Evolutionary conservation across 306 rosid genomes (phyloP), one percentile per base, ranked within the genome.

Genomic region (Corylus americana): DNA sequence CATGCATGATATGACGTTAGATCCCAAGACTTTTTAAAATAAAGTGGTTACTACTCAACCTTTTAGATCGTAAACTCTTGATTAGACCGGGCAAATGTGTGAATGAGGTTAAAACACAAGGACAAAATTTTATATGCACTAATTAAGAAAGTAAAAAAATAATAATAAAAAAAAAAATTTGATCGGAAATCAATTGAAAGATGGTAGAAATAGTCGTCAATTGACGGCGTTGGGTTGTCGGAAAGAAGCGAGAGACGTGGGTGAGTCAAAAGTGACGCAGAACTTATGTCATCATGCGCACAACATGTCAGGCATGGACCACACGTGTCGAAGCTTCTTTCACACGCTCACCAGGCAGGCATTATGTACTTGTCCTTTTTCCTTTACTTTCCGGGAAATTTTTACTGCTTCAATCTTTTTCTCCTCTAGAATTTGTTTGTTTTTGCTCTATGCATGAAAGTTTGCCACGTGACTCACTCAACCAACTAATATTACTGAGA

Each of bases 241-340:
- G 75, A 73, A 74, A 58, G 79, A 58, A 45, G 71, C 51, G n/a
- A 69, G 49, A 55, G 14, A 67, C 0, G 35, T 31, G 14, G n/a
- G 76, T 18, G 69, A 37, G 78, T 63, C 22, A 13, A 49, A 49
- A 49, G 49, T 88, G 88, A 84, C 84, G 85, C 37, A 37, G 59
- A 10, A 8, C 27, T 72, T 59, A 59, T 75, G 87, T 82, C 78
- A 79, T 39, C 81, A 77, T 55, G 78, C 45, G 71, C 77, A 49
- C 73, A 47, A 27, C 64, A 75, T 57, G 87, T 66, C 70, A 68
- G 78, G 78, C 68, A 53, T 73, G 87, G 70, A 71, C 78, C 31
- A 81, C 89, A 86, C 88, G 86, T 82, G 91, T 82, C 39, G 80
- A 86, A 84, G 83, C 88, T 88, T 84, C 74, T 37, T 20, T 69